These are phyloP conservation scores for Vanderwaltozyma verrucispora DNA, from an alignment of 805 yeast species.

Conservation along the genomic window DNA sequence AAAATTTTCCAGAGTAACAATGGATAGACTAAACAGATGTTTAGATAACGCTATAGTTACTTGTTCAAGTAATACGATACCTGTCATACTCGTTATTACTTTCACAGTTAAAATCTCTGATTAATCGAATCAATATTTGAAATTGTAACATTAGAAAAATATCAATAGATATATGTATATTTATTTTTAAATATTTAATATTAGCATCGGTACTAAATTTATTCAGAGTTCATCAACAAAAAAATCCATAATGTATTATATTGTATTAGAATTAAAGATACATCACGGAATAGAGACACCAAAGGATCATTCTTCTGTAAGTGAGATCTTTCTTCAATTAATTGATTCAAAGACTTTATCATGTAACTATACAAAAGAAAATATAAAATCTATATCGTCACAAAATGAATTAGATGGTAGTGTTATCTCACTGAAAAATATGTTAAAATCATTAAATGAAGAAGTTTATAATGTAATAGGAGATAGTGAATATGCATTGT, in stretches of 20 bases:
- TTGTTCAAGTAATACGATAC: too few relatives aligned
- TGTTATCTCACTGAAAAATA: conserved; percentile 46
- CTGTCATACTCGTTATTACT: too few relatives aligned
- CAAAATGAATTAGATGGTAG: conserved; percentile 50
- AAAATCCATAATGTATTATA: conserved; percentile 5
- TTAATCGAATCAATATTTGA: too few relatives aligned
- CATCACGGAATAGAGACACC: conserved; percentile 18
- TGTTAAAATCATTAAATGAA: conserved; percentile 44
- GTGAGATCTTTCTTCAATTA: conserved; percentile 58
- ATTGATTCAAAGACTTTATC: conserved; percentile 44
- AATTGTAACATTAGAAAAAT: too few relatives aligned
- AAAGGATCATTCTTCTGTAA: conserved; percentile 58
- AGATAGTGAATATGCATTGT: conserved; percentile 48
- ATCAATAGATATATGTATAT: too few relatives aligned
- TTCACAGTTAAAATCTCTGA: too few relatives aligned
- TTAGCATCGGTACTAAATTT: too few relatives aligned
- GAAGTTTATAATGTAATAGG: conserved; percentile 29
- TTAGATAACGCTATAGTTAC: too few relatives aligned
- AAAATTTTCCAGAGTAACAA: too few relatives aligned
- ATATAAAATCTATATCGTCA: conserved; percentile 41
- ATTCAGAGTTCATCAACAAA: too few relatives aligned
- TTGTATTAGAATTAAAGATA: conserved; percentile 13
- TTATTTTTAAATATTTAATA: too few relatives aligned
- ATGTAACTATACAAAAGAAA: conserved; percentile 34
- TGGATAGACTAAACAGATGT: too few relatives aligned